Base-by-base conservation (phyloP, 805 yeast genomes). In the Ogataea siamensis region DNA sequence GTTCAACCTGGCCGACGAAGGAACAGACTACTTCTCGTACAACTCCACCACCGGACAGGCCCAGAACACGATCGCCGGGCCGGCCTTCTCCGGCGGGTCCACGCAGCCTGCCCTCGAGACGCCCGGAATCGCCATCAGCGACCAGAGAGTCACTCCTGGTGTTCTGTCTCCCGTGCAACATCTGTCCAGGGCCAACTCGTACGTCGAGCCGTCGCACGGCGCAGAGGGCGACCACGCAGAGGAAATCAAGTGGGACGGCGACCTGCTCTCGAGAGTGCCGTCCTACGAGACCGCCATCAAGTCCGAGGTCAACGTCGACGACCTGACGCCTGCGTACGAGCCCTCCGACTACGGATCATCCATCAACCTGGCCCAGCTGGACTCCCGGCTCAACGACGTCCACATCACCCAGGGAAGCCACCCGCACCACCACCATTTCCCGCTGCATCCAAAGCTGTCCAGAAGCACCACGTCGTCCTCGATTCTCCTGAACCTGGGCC, bases 221-320 rank as follows among this genome's bases (percentile, higher is more conserved):
- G 18, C 34, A 10, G 32, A 34, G 8, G 24, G 25, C 4, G 28
- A 33, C 4, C 39, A 63, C 20, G 20, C 28, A 7, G 45, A 42
- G 3, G 43, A 31, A 7, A 10, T 29, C 12, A 40, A 41, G 5
- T 51, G 55, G 55, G 51, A 47, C 29, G 50, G 46, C 8, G 36
- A 40, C 2, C 35, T 40, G 10, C 37, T 54, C 46, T 78, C 83
- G 14, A 66, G 77, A 33, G 96, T 91, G 5, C 98, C 98, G 0
- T 79, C 95, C 0, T 91, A 91, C 60, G 73, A 72, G 6, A 80
- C 84, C 21, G 97, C 98, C 0, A 62, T 88, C 58, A 75, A 74
- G 51, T 60, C 75, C 2, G 79, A 71, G 31, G 50, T 47, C 5
- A 64, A 62, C 5, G 72, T 66, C 3, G 73, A 67, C 14, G 77